These are phyloP conservation scores for Polychaeton citri DNA, from an alignment of 2,329 filamentous ascomycete species.

Conservation along the genomic window DNA sequence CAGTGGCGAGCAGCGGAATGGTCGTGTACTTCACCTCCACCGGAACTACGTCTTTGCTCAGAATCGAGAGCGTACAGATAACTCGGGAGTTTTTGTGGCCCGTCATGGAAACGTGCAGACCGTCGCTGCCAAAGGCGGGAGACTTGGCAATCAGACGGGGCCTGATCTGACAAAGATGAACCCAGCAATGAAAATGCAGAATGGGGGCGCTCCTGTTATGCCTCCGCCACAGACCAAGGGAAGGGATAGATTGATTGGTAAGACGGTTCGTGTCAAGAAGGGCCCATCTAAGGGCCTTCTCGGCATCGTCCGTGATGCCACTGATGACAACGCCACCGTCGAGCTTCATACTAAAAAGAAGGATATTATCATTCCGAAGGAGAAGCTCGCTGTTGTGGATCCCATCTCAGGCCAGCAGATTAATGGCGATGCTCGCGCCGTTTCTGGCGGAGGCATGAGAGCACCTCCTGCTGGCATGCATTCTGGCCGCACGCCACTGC, in stretches of 20 bases:
- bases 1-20: slow-evolving; percentile 70
- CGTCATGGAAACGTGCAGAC: slow-evolving; percentile 77
- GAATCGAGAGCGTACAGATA: slow-evolving; percentile 71
- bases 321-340: slow-evolving; percentile 71
- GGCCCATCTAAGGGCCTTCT: slow-evolving; percentile 86
- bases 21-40: slow-evolving; percentile 87
- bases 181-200: slow-evolving; percentile 58
- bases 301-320: slow-evolving; percentile 91
- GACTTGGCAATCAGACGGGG: slow-evolving; percentile 49
- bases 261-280: slow-evolving; percentile 78
- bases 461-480: slow-evolving; percentile 5
- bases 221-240: slow-evolving; percentile 61
- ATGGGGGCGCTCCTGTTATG: slow-evolving; percentile 35
- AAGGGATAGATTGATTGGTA: slow-evolving; percentile 73
- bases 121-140: slow-evolving; percentile 84
- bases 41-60: slow-evolving; percentile 85
- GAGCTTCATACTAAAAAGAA: slow-evolving; percentile 93
- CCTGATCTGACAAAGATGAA: slow-evolving; percentile 88
- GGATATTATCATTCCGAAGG: slow-evolving; percentile 71
- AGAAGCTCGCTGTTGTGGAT: slow-evolving; percentile 74
- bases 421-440: slow-evolving; percentile 42
- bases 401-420: slow-evolving; percentile 63
- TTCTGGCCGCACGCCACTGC: slow-evolving; percentile 4
- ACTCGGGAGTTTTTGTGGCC: slow-evolving; percentile 79
- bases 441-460: slow-evolving; percentile 23